Evolutionary conservation across 2,329 filamentous ascomycete genomes (phyloP), one percentile per base, ranked within the genome.

Genomic region (Ceratocystis ficicola): DNA sequence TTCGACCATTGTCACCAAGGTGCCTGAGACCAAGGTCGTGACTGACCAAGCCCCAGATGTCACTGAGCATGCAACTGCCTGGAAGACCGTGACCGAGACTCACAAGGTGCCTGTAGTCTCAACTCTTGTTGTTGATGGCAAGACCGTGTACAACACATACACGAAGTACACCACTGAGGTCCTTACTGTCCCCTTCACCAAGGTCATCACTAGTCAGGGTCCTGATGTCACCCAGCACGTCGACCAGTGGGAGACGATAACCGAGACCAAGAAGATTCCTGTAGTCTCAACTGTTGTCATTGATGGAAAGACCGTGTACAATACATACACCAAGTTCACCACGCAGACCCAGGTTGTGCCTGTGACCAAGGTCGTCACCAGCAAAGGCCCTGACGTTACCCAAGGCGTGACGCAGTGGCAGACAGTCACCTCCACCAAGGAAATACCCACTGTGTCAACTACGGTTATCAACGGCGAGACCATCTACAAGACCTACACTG

Each of bases 21-120:
- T 68, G 15, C 62, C 69, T 7, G 70, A 67, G 2, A 74, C 69
- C 1, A 68, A 70, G 63, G 73, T 68, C 17, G 68, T 70, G 15
- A 73, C 66, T 8, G 69, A 70, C 70, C 70, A 64, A 1, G 41
- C 17, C 22, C 65, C 65, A 3, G 62, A 65, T 46, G 28, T 64
- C 15, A 64, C 65, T 20, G 30, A 64, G 15, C n/a, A n/a, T 6
- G 59, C 55, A 22, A 63, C 63, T 6, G 25, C 30, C 46, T 65
- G 32, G 44, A 30, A 62, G 7, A 67, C 66, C 3, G 12, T 67
- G 4, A 63, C 57, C 5, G 30, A 48, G 44, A 67, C 63, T 22
- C 28, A 65, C 30, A 15, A 44, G 25, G 15, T 65, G 1, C 63
- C 44, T 5, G 46, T 63, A 5, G 48, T 46, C 1, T 46, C 32